Evolutionary conservation across 768 basidiomycete genomes (phyloP), one percentile per base, ranked within the genome.

Genomic region (Suillus placidus): DNA sequence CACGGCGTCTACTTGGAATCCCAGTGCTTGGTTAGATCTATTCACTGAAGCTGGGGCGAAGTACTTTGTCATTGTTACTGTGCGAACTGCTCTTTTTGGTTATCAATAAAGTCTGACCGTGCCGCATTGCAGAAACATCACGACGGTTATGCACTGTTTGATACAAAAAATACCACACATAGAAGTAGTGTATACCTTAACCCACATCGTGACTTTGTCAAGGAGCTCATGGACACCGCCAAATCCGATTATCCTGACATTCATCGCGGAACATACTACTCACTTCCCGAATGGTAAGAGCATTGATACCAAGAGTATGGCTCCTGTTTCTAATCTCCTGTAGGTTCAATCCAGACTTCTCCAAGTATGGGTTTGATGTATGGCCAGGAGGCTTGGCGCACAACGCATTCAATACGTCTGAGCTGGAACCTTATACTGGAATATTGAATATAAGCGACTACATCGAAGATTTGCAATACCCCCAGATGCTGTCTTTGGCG

Each of bases 11-110:
- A 81, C 81, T 56, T 88, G 85, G 75, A 82, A 86, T 49, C 81
- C 87, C 4, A 83, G 80, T 55, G 79, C 76, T 47, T 88, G 87
- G 85, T 70, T 86, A 0, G 81, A 86, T 69, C 64, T 88, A 9
- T 83, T 88, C 60, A 84, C 82, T 49, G 77, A 78, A 37, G 83
- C 85, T 0, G 87, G 87, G 2, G 87, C 87, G 2, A 87, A 85
- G 69, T 88, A 88, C 66, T 87, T 88, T 66, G 86, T 88, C 26
- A 74, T 86, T 42, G 84, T 85, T 8, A 82, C 86, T 18, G 85
- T 82, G 23, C 7, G 81, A 74, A 2, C 16, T 52, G 56, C 57
- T 13, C 62, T 42, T 14, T 64, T n/a, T 60, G 12, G 20, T 49
- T 14, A 18, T 66, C 18, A 8, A 40, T 40, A n/a, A 35, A 60